Base-by-base conservation (phyloP, 2,329 filamentous ascomycete species). In the Fusarium mundagurra region DNA sequence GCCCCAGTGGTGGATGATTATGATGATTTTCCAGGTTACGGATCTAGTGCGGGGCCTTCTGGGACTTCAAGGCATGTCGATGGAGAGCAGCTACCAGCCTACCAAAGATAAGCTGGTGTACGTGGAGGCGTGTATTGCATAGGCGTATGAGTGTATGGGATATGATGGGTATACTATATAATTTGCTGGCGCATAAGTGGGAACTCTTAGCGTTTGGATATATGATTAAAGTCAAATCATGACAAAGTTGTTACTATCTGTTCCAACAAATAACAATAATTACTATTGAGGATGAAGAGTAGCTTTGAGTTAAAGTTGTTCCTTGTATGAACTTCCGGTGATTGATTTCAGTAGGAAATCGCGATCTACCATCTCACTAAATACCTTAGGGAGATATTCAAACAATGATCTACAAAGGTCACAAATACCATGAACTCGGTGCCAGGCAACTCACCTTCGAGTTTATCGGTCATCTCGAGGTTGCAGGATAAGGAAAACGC, bases 1-100 rank as follows among this genome's bases (percentile, higher is more conserved):
- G 91, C 91, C 10, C 91, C 91, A 8, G 81, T 86, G 33, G 82
- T 92, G n/a, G 81, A 83, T 41, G 86, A 91, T 51, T 86, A 91
- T 63, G 86, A 89, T 72, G 85, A 89, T 69, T 85, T 88, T 75
- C 68, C 76, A 14, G 79, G 74, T 24, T 80, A 82, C 38, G 78
- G 76, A 12, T 76, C 76, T 11, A 75, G 69, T 5, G 74, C 77
- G 13, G 77, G 76, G 17, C 76, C 80, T 22, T 79, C 80, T 31
- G 18, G 67, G 17, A 63, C 45, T 33, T 55, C 65, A 20, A 67
- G 67, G 41, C 67, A 64, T 34, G 48, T 54, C 10, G 66, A 77
- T 27, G 77, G 72, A 48, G 83, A 85, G 64, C 83, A 84, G 57
- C 68, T 85, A 20, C 83, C 83, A 22, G 83, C 83, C 27, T 85